Base-by-base conservation (phyloP, 352 stramenopile genomes). In the Elongisporangium anandrum region DNA sequence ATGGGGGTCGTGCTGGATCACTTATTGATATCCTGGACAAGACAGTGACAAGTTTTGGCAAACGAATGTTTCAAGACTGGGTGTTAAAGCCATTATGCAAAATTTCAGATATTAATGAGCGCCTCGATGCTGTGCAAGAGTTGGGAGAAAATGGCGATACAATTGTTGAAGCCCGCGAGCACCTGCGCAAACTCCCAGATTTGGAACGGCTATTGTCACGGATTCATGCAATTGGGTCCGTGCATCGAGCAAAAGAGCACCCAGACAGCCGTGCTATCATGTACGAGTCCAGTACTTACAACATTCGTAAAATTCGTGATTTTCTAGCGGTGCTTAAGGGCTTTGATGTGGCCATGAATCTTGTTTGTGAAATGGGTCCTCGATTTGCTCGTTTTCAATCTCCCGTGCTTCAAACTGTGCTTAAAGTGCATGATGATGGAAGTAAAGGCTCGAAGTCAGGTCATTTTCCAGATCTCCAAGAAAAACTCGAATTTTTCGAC, bases 271-370 rank as follows among this genome's bases (percentile, higher is more conserved):
- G 97, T 34, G 97, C 97, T 45, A 92, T 99, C 55, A 96, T 99
- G 75, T 99, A 99, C 72, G 97, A 99, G 69, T 85, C 74, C 17
- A 88, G 85, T 54, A 97, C 90, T 57, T 99, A 99, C 82, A 99
- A 98, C 56, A 96, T 96, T 60, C 90, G 95, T 52, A 99, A 99
- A 73, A 98, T 99, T 47, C 86, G 87, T 21, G 85, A 97, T 59
- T 96, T 97, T 38, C 45, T 96, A 4, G 81, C 97, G 3, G 70
- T 98, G 10, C 67, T 99, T 6, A 84, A 93, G 50, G 96, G 92
- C 19, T 95, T 99, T 50, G 82, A 85, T 61, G 59, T 69, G 13
- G 78, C 90, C 0, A 84, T 95, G 64, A 75, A 90, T 16, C 87
- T 98, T 26, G 77, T 82, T 15, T 73, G 95, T 26, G 64, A 95